Conservation (phyloP, 257 asterid genomes). For the Ocimum tenuiflorum region DNA sequence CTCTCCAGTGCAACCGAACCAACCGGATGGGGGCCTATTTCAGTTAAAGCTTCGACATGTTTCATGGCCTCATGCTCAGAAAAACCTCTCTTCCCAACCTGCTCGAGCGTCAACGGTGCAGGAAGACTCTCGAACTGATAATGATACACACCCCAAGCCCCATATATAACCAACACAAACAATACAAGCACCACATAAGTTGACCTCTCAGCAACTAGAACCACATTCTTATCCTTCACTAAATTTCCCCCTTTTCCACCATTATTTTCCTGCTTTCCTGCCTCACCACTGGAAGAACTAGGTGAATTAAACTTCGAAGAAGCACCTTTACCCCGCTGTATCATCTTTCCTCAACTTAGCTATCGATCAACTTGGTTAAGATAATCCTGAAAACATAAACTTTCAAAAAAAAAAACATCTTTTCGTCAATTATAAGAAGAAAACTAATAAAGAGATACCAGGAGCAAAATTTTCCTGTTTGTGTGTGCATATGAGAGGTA, state of each 20-base stretch:
- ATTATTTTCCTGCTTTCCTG: conserved; percentile 20
- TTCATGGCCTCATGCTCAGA: conserved; percentile 80
- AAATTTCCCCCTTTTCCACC: conserved; percentile 9
- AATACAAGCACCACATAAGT: conserved; percentile 47
- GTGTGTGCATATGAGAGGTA: conserved; percentile 5
- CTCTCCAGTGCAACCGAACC: conserved; percentile 64
- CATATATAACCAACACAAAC: conserved; percentile 56
- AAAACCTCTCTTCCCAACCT: conserved; percentile 86
- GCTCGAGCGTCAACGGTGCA: conserved; percentile 43
- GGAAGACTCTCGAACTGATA: conserved; percentile 73
- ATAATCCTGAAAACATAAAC: conserved; percentile 5
- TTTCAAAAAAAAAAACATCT: not conserved
- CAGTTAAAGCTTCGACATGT: conserved; percentile 65
- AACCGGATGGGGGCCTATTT: conserved; percentile 84
- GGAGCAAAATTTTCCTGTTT: not conserved
- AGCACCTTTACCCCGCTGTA: conserved; percentile 42
- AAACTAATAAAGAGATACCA: not conserved
- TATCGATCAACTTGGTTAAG: conserved; percentile 5
- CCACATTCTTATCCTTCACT: conserved; percentile 23
- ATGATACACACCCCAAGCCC: conserved; percentile 65
- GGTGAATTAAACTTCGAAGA: conserved; percentile 32
- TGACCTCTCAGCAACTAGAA: conserved; percentile 60
- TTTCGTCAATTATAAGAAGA: not conserved
- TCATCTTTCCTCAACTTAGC: conserved; percentile 38
- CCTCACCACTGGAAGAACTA: conserved; percentile 17